phyloP scores from a whole-genome alignment of 495 filamentous ascomycete species.

The Annulohypoxylon maeteangense region DNA sequence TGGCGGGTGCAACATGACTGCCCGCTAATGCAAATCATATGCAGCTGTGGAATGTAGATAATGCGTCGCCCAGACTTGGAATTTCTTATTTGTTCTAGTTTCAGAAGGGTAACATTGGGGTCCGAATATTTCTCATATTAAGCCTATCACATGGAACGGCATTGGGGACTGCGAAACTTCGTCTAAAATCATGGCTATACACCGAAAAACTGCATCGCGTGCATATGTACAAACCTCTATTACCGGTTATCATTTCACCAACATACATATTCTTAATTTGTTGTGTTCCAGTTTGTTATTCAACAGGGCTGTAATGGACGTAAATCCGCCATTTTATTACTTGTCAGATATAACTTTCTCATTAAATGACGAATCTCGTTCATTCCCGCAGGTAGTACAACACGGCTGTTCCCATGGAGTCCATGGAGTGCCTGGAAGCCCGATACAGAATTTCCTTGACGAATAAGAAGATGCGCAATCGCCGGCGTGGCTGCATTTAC shows the following conservation, averaged over 20 bases:
- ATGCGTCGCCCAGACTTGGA: slow-evolving; percentile 25
- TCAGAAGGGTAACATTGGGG: slow-evolving; percentile 35
- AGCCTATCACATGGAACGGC: slow-evolving; percentile 39
- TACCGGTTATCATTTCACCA: slow-evolving; percentile 13
- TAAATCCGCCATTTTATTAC: not conserved
- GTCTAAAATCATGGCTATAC: slow-evolving; percentile 25
- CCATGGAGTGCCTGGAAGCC: too few relatives aligned
- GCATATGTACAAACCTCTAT: slow-evolving; percentile 14
- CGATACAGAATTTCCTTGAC: not conserved
- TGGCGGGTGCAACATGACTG: slow-evolving; percentile 32
- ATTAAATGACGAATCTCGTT: not conserved
- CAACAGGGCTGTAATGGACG: not conserved
- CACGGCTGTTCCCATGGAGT: not conserved
- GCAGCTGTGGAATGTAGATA: slow-evolving; percentile 35
- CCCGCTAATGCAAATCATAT: slow-evolving; percentile 42
- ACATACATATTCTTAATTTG: not conserved
- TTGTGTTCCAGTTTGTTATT: not conserved
- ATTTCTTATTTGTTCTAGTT: slow-evolving; percentile 34
- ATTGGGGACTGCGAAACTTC: slow-evolving; percentile 4
- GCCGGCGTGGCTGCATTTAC: not conserved
- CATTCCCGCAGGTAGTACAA: slow-evolving; percentile 6
- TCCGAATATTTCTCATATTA: slow-evolving; percentile 19
- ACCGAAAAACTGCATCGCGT: slow-evolving; percentile 36
- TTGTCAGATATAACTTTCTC: not conserved
- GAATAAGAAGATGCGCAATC: not conserved